These are phyloP conservation scores for Colletotrichum eremochloae DNA, from an alignment of 2,329 filamentous ascomycete species.

Conservation along the genomic window DNA sequence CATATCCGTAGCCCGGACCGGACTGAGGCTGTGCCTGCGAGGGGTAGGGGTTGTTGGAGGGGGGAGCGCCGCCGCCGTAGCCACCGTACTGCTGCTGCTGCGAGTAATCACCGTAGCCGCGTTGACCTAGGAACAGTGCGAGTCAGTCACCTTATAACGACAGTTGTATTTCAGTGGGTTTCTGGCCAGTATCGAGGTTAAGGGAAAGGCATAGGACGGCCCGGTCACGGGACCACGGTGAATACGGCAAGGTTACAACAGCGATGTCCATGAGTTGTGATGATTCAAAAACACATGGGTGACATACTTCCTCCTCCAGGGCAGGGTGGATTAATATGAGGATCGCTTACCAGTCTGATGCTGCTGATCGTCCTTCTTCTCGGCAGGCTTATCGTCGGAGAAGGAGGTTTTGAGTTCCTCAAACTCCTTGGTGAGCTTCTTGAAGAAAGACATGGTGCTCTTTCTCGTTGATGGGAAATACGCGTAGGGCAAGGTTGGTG, in stretches of 20 bases:
- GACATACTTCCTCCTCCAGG: neutral
- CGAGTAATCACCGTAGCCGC: constrained; percentile 40
- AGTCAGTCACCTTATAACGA: constrained; percentile 41
- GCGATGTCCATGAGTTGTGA: constrained; percentile 17
- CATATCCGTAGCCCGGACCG: constrained; percentile 29
- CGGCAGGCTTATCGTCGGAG: constrained; percentile 51
- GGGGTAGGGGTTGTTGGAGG: constrained; percentile 41
- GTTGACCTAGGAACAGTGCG: constrained; percentile 32
- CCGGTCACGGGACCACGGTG: neutral
- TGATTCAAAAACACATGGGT: neutral
- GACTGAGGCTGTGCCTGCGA: constrained; percentile 42
- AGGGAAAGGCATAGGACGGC: neutral
- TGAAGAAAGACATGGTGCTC: constrained; percentile 59
- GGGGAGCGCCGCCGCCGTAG: constrained; percentile 37
- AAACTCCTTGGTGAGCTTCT: constrained; percentile 58
- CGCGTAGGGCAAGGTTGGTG: constrained; percentile 19
- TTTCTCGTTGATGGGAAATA: constrained; percentile 30
- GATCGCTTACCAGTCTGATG: constrained; percentile 34
- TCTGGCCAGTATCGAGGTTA: constrained; percentile 3
- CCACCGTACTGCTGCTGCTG: constrained; percentile 41
- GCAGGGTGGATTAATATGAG: neutral
- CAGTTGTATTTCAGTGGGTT: constrained; percentile 14
- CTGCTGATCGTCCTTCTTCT: constrained; percentile 44
- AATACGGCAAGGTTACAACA: neutral
- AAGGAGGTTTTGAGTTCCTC: constrained; percentile 62